Base-by-base conservation (phyloP, 78 protist genomes). In the Protostelium mycophagum region DNA sequence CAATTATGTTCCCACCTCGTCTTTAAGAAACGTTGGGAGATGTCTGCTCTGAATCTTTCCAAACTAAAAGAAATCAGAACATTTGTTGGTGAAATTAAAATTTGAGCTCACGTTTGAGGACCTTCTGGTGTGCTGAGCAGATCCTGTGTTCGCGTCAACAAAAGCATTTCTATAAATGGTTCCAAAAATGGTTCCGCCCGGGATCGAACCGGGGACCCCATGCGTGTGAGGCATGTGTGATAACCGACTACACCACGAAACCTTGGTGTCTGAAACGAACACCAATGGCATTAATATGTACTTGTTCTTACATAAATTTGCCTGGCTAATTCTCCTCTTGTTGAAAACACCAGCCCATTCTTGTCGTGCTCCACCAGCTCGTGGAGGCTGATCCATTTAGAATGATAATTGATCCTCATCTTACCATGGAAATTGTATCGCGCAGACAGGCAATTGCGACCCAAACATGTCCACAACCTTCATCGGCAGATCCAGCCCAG, bases 391-490 rank as follows among this genome's bases (percentile, higher is more conserved):
- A 86, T 1, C 35, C 34, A 37, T 1, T 1, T 63, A 34, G 1
- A n/a, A 31, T 38, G 38, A 86, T 28, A n/a, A 86, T 28, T 86
- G 34, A 86, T 86, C 25, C 28, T 35, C 34, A 36, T 35, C 83
- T 16, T 35, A 86, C 87, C 96, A 94, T 0, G 34, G 37, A 36
- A 90, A 97, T 28, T 90, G 63, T 25, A 95, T n/a, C 28, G 99
- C 99, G 28, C 90, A 91, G 1, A 93, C 98, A 0, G 99, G 99
- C 1, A 98, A 84, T 16, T 93, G 91, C 39, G 95, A 89, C 31
- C 99, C 99, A 89, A 97, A 95, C 98, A 97, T 97, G 88, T 99
- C 99, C 31, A 98, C 97, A 5, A 97, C 97, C 93, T 99, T 99
- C 99, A 99, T 99, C 34, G 99, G 99, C 31, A 99, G 92, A 88